Conservation (phyloP, 306 rosid genomes). For the Ziziphus jujuba region DNA sequence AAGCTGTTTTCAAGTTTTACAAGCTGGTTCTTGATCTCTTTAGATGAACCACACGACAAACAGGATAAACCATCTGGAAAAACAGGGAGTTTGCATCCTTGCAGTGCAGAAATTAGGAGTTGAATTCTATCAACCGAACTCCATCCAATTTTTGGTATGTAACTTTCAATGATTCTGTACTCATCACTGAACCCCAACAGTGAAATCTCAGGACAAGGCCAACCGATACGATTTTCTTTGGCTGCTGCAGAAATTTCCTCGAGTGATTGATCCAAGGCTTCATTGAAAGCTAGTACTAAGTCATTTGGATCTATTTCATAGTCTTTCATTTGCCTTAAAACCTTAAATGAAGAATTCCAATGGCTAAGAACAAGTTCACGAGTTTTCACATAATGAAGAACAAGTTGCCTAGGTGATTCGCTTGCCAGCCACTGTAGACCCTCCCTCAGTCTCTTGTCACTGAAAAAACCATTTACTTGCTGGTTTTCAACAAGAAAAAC, state of each 20-base stretch:
- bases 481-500: conserved; percentile 61
- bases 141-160: conserved; percentile 74
- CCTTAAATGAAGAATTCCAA: conserved; percentile 51
- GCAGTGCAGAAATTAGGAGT: conserved; percentile 51
- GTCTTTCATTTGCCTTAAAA: conserved; percentile 39
- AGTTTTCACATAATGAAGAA: conserved; percentile 41
- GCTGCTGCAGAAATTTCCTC: conserved; percentile 57
- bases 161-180: conserved; percentile 28
- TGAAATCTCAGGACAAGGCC: conserved; percentile 88
- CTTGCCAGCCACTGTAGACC: conserved; percentile 89
- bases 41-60: conserved; percentile 55
- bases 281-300: conserved; percentile 75
- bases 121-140: conserved; percentile 55
- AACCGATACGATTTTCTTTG: conserved; percentile 50
- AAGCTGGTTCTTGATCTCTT: conserved; percentile 57
- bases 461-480: conserved; percentile 62
- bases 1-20: conserved; percentile 60
- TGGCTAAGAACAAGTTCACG: conserved; percentile 61
- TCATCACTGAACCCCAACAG: conserved; percentile 53
- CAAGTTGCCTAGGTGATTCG: conserved; percentile 74
- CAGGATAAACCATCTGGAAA: conserved; percentile 56
- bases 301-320: conserved; percentile 55
- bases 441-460: conserved; percentile 64
- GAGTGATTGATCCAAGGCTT: conserved; percentile 64
- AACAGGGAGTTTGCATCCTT: conserved; percentile 59